phyloP scores from a whole-genome alignment of 495 filamentous ascomycete species.

The Xylaria palmicola region DNA sequence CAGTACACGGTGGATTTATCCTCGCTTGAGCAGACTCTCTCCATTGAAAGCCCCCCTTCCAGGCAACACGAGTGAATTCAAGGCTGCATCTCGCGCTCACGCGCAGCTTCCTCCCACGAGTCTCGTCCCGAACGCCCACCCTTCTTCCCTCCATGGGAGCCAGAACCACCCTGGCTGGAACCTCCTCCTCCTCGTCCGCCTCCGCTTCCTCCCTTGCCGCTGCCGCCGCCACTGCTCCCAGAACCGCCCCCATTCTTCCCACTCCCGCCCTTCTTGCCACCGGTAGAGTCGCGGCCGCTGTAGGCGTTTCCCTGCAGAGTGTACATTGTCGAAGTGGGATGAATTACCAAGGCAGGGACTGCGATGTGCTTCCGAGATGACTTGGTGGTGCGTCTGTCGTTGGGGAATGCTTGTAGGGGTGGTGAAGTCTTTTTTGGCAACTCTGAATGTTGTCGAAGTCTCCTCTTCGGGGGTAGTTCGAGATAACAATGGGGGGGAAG shows the following conservation, averaged over 20 bases:
- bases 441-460: background rate
- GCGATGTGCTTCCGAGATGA: background rate
- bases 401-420: background rate
- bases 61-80: background rate
- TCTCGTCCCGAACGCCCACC: constrained; percentile 2
- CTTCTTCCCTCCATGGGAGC: constrained; percentile 3
- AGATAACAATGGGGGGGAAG: background rate
- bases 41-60: no score
- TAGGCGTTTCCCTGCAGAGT: constrained; percentile 2
- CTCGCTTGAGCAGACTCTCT: background rate
- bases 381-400: background rate
- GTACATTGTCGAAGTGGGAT: background rate
- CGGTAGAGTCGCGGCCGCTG: background rate
- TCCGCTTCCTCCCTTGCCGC: background rate
- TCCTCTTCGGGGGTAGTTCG: background rate
- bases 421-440: background rate
- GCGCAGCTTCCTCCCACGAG: constrained; percentile 11
- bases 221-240: background rate
- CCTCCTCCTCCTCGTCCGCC: background rate
- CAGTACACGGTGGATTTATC: background rate
- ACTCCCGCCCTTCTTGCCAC: background rate
- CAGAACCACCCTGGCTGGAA: background rate
- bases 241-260: background rate
- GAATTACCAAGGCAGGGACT: background rate
- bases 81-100: constrained; percentile 3